Evolutionary conservation across 495 filamentous ascomycete species (phyloP), one percentile per base, ranked within the genome.

Genomic region (Penicillium paradoxum): DNA sequence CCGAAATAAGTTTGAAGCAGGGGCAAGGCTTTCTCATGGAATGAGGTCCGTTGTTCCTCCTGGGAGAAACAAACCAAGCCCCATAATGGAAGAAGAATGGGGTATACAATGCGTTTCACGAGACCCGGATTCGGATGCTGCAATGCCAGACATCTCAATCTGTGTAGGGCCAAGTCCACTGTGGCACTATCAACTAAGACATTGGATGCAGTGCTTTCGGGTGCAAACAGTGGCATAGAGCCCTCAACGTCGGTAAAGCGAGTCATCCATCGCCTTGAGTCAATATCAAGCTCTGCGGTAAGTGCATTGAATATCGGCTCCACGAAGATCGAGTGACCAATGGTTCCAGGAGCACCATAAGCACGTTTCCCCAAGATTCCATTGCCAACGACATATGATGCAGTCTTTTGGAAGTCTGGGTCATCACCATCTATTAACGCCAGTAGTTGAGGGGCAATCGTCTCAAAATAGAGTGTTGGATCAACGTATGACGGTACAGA

Each of bases 121-220:
- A 93, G 70, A 1, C 83, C 82, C 3, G 87, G 85, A 55, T 90
- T 86, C 0, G 86, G 84, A 66, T 89, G 86, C 10, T 87, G 83
- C 22, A 80, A 67, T 2, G 84, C 59, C 6, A 93, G 64, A 6
- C 72, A 69, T 27, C 70, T 72, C 6, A 93, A 55, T 14, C 87
- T 79, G 17, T 73, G 68, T 7, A 93, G 46, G 6, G 82, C 79
- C 15, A 69, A 18, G 0, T 50, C 33, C 4, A 77, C 39, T 19
- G 59, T 53, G 7, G 57, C 25, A 7, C 64, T 57, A 8, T 58
- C 54, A 4, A 73, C 60, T 10, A 71, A 15, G 1, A 58, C 53
- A 17, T 54, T 27, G 3, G 57, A 54, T 14, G 47, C 14, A 18
- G 37, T 22, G 4, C 13, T 30, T 42, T 8, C 48, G 36, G 22